Evolutionary conservation across 345 rosid genomes (phyloP).

Genomic region (Heritiera fomes): DNA sequence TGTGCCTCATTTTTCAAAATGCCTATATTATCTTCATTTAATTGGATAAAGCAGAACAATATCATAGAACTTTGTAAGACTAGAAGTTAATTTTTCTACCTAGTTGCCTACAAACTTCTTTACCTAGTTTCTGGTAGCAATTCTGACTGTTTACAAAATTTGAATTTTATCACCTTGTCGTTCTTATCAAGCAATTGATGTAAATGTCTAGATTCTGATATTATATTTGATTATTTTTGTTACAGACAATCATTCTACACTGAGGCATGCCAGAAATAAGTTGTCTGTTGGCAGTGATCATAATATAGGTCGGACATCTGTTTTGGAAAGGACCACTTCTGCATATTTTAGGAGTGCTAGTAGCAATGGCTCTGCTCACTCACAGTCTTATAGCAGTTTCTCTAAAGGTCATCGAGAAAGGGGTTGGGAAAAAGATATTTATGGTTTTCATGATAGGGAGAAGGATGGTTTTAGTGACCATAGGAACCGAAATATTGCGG

Average conservation of each 20-base stretch:
- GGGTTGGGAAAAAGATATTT: conserved; percentile 59
- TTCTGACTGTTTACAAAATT: neutral
- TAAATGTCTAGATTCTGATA: conserved; percentile 5
- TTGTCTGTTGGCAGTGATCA: conserved; percentile 31
- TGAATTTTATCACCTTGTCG: neutral
- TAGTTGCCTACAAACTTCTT: neutral
- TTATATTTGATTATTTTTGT: neutral
- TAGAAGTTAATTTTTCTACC: neutral
- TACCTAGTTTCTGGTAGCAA: neutral
- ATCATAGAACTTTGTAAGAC: neutral
- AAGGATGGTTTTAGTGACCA: conserved; percentile 41
- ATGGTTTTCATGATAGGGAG: conserved; percentile 42
- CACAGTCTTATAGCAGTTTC: conserved; percentile 42
- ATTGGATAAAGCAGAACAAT: neutral
- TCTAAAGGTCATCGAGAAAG: conserved; percentile 56
- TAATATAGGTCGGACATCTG: conserved; percentile 32
- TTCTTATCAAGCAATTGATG: neutral
- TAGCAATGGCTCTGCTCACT: conserved; percentile 41
- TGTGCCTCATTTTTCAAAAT: neutral
- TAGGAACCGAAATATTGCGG: conserved; percentile 41
- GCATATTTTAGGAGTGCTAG: conserved; percentile 45
- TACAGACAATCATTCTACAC: conserved; percentile 39
- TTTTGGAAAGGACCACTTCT: conserved; percentile 42
- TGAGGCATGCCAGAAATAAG: conserved; percentile 37
- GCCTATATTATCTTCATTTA: neutral